phyloP scores from a whole-genome alignment of 2,329 filamentous ascomycete genomes.

The Neopestalotiopsis sp. region DNA sequence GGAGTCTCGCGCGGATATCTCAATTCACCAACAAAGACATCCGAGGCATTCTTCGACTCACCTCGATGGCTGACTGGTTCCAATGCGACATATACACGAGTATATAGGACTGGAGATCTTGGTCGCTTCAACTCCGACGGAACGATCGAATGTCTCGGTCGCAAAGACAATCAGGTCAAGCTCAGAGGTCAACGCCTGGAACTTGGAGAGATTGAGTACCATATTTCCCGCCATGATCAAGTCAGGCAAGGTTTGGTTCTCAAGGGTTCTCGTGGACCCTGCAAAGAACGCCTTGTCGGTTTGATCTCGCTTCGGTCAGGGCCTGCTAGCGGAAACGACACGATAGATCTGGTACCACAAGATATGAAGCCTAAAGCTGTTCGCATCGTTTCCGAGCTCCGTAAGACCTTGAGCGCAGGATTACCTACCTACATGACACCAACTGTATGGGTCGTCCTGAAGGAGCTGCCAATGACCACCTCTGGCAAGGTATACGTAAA shows the following conservation, averaged over 20 bases:
- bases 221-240: slow-evolving; percentile 9
- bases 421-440: slow-evolving; percentile 20
- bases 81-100: background rate
- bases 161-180: slow-evolving; percentile 21
- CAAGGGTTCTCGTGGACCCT: slow-evolving; percentile 14
- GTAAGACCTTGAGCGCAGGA: slow-evolving; percentile 2
- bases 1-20: slow-evolving; percentile 14
- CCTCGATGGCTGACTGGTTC: background rate
- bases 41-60: slow-evolving; percentile 13
- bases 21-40: slow-evolving; percentile 5
- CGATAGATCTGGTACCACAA: background rate
- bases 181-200: slow-evolving; percentile 19
- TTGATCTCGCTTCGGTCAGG: slow-evolving; percentile 3
- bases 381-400: background rate
- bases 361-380: background rate
- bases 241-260: slow-evolving; percentile 7
- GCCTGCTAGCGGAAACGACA: background rate
- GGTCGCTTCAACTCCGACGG: slow-evolving; percentile 20
- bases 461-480: slow-evolving; percentile 12
- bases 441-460: slow-evolving; percentile 14
- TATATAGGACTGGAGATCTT: slow-evolving; percentile 20
- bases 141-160: slow-evolving; percentile 15
- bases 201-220: slow-evolving; percentile 21
- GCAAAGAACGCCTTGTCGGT: slow-evolving; percentile 13
- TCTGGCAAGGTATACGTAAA: slow-evolving; percentile 20